Percentiles rank a stretch among this genome's conserved stretches.
These are phyloP conservation scores for Yarrowia keelungensis DNA, from an alignment of 805 yeast genomes.

Conservation along the genomic window DNA sequence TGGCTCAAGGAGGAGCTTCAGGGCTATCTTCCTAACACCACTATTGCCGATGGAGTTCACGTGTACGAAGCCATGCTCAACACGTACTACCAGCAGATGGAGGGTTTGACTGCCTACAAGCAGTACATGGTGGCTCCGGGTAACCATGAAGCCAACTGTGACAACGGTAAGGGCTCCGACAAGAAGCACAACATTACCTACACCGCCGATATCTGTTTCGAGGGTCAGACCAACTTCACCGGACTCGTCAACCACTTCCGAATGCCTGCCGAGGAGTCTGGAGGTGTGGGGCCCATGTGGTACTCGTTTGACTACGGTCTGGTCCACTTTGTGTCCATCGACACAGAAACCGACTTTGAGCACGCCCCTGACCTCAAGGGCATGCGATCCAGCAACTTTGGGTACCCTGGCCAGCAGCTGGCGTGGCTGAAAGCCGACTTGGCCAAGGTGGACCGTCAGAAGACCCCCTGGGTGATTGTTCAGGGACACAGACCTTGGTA, in stretches of 20 bases:
- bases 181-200: constrained; percentile 38
- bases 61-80: constrained; percentile 44
- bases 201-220: constrained; percentile 41
- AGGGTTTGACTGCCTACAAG: constrained; percentile 42
- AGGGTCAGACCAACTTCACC: constrained; percentile 47
- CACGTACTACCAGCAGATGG: constrained; percentile 43
- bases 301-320: constrained; percentile 49
- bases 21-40: constrained; percentile 40
- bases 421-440: constrained; percentile 48
- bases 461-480: constrained; percentile 48
- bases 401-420: constrained; percentile 44
- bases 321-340: constrained; percentile 47
- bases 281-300: constrained; percentile 48
- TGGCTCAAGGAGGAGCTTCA: constrained; percentile 45
- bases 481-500: constrained; percentile 50
- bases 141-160: constrained; percentile 46
- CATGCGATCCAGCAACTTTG: constrained; percentile 38
- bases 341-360: constrained; percentile 49
- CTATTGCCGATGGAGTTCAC: constrained; percentile 39
- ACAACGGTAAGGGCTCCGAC: constrained; percentile 39
- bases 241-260: constrained; percentile 46
- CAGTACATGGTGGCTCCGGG: constrained; percentile 47
- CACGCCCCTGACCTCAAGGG: constrained; percentile 33
- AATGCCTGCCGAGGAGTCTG: constrained; percentile 47
- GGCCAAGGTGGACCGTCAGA: constrained; percentile 45